phyloP scores from a whole-genome alignment of 139 green algal species.

The Chlamydomonas urium region DNA sequence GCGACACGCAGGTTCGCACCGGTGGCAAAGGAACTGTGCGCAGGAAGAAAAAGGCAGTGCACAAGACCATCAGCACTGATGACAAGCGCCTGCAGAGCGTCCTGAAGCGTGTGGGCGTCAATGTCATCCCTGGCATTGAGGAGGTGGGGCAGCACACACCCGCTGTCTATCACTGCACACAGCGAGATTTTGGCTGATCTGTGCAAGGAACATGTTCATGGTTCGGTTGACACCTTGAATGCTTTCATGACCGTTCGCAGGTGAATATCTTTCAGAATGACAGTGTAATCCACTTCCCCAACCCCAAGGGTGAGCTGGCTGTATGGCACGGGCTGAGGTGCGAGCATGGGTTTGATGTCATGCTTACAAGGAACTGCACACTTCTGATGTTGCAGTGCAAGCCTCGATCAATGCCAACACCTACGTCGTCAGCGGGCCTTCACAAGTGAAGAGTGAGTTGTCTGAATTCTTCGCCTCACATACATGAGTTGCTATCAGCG shows the following conservation, averaged over 20 bases:
- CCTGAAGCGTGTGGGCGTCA: constrained; percentile 98
- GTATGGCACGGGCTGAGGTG: background rate
- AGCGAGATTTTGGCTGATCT: too few species aligned
- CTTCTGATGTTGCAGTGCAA: constrained; percentile 77
- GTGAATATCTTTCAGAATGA: constrained; percentile 94
- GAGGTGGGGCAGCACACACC: too few species aligned
- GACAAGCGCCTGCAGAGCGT: constrained; percentile 97
- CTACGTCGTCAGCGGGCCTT: constrained; percentile 93
- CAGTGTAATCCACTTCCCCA: constrained; percentile 91
- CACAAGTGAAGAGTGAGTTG: constrained; percentile 53
- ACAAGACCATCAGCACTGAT: constrained; percentile 95
- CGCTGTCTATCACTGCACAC: too few species aligned
- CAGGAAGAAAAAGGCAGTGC: constrained; percentile 99
- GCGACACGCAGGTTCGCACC: constrained; percentile 62
- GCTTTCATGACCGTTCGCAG: too few species aligned
- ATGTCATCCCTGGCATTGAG: constrained; percentile 98
- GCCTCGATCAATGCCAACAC: constrained; percentile 98
- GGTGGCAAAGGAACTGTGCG: constrained; percentile 92
- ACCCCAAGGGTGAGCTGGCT: constrained; percentile 81
- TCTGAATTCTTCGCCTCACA: background rate
- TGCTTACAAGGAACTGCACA: background rate
- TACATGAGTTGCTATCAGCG: background rate
- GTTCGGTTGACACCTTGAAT: too few species aligned
- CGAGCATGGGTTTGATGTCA: background rate
- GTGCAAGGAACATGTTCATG: too few species aligned